Conservation (phyloP, 495 filamentous ascomycete genomes). For the Penicillium samsonianum region DNA sequence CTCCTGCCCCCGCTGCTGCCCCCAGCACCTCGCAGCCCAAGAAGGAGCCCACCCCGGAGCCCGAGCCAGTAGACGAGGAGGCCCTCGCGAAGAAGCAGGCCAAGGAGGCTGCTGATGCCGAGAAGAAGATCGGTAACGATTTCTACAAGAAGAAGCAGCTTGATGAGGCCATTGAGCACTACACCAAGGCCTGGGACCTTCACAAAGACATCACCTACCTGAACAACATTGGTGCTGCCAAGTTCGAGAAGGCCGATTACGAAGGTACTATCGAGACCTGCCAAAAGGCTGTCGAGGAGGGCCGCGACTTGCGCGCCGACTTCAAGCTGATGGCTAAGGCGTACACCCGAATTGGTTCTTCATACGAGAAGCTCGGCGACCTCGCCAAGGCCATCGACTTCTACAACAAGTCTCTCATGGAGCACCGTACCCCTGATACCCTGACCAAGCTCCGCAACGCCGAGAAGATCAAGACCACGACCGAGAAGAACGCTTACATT, state of each 20-base stretch:
- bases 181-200: conserved; percentile 90
- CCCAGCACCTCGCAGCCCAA: conserved; percentile 50
- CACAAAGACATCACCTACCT: conserved; percentile 97
- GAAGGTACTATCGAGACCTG: conserved; percentile 83
- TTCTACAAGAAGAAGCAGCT: conserved; percentile 98
- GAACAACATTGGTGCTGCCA: conserved; percentile 91
- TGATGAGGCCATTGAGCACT: conserved; percentile 92
- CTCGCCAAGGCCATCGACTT: conserved; percentile 79
- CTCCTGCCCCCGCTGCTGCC: conserved; percentile 70
- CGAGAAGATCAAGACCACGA: conserved; percentile 82
- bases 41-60: conserved; percentile 63
- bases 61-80: conserved; percentile 76
- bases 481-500: conserved; percentile 78
- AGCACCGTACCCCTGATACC: conserved; percentile 94
- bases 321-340: conserved; percentile 97
- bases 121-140: conserved; percentile 92
- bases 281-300: conserved; percentile 85
- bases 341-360: conserved; percentile 84
- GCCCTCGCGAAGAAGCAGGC: conserved; percentile 79
- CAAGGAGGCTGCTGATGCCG: conserved; percentile 88
- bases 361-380: conserved; percentile 88
- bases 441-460: conserved; percentile 90
- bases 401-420: conserved; percentile 90
- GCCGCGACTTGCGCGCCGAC: conserved; percentile 80
- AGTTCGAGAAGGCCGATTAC: conserved; percentile 95